Evolutionary conservation across 768 basidiomycete species (phyloP).

Genomic region (Tylopilus sp.): DNA sequence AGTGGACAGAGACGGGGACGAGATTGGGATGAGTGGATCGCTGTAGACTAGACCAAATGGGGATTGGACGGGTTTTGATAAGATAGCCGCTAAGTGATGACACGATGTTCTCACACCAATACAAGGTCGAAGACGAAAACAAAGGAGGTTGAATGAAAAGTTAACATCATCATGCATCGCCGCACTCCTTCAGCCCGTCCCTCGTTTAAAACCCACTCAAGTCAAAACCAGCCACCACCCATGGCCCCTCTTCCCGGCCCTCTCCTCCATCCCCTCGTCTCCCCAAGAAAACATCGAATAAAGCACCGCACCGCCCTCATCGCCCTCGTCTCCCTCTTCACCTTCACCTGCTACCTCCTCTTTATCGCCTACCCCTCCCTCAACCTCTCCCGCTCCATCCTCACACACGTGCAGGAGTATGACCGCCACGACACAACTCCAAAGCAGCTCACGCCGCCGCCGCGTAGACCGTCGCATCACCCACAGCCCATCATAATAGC

Average conservation of each 20-base stretch:
- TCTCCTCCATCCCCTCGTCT: constrained; percentile 20
- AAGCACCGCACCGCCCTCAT: constrained; percentile 54
- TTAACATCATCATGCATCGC: constrained; percentile 19
- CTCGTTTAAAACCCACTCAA: constrained; percentile 13
- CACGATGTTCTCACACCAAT: background rate
- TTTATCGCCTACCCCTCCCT: constrained; percentile 45
- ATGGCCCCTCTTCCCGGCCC: constrained; percentile 33
- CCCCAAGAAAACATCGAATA: constrained; percentile 33
- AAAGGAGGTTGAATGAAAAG: background rate
- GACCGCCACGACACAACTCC: constrained; percentile 1
- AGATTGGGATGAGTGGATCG: background rate
- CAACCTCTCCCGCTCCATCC: constrained; percentile 34
- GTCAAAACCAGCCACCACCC: background rate
- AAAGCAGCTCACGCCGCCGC: constrained; percentile 14
- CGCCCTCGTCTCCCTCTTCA: constrained; percentile 49
- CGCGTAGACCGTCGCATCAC: constrained; percentile 8
- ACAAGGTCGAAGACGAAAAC: too few relatives aligned
- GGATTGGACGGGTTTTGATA: background rate
- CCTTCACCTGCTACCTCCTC: constrained; percentile 54
- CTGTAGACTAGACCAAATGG: background rate
- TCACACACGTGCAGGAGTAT: constrained; percentile 22
- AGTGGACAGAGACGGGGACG: constrained; percentile 15
- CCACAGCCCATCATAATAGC: constrained; percentile 11
- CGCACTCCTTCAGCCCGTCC: constrained; percentile 24
- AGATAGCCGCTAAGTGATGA: background rate